These are phyloP conservation scores for Glycyrrhiza uralensis DNA, from an alignment of 306 rosid species.

Conservation along the genomic window DNA sequence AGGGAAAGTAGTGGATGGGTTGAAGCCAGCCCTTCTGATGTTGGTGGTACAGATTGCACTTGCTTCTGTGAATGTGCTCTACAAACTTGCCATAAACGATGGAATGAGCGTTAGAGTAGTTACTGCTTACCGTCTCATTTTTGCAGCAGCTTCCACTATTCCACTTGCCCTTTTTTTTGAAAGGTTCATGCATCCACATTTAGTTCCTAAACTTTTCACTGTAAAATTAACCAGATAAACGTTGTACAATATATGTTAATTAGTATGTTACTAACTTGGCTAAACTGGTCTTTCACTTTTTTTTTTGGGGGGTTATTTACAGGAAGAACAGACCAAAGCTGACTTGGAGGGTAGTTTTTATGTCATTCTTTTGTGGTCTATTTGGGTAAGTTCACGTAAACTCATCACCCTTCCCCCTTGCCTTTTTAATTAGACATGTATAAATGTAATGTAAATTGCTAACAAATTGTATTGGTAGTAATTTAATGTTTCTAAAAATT, in stretches of 20 bases:
- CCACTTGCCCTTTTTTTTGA: constrained; percentile 41
- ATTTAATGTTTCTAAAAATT: neutral
- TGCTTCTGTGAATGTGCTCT: constrained; percentile 31
- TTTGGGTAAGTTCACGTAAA: constrained; percentile 40
- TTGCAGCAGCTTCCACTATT: constrained; percentile 33
- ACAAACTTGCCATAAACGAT: constrained; percentile 32
- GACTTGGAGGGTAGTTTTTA: constrained; percentile 35
- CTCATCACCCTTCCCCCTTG: neutral
- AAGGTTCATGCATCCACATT: constrained; percentile 19
- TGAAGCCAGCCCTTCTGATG: constrained; percentile 45
- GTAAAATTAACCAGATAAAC: no score
- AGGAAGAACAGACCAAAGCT: constrained; percentile 45
- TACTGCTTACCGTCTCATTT: constrained; percentile 50
- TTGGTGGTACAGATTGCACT: constrained; percentile 30
- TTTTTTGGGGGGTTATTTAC: neutral
- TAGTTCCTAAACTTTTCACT: neutral
- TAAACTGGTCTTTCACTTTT: neutral
- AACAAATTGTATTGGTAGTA: neutral
- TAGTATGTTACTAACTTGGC: neutral
- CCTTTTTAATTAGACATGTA: no score
- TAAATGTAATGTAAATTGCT: neutral
- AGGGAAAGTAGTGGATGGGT: constrained; percentile 2
- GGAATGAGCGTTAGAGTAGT: constrained; percentile 39
- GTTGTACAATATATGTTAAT: neutral
- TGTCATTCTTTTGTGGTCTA: constrained; percentile 46